phyloP scores from a whole-genome alignment of 2,329 filamentous ascomycete species.

The Bipolaris bicolor region DNA sequence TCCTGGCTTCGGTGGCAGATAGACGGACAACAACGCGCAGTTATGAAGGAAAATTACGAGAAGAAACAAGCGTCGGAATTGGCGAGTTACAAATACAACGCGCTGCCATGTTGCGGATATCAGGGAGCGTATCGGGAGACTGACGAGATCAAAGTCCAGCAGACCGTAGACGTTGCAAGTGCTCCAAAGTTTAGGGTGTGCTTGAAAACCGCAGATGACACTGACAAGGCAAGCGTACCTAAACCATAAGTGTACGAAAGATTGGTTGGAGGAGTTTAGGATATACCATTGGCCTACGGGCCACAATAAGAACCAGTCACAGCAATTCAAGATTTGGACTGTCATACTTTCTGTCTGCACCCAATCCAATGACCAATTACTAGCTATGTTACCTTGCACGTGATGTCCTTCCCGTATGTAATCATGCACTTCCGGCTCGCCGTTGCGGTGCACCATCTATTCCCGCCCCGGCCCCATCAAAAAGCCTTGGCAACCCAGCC shows the following conservation, averaged over 20 bases:
- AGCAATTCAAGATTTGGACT: background rate
- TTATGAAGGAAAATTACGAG: slow-evolving; percentile 1
- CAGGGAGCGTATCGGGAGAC: slow-evolving; percentile 8
- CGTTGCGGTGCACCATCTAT: background rate
- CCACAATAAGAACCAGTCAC: slow-evolving; percentile 12
- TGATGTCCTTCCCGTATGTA: slow-evolving; percentile 17
- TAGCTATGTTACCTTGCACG: slow-evolving; percentile 10
- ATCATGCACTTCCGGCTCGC: slow-evolving; percentile 7
- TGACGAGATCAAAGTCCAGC: slow-evolving; percentile 3
- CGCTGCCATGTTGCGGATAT: slow-evolving; percentile 1
- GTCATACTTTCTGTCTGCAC: background rate
- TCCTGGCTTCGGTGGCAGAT: slow-evolving; percentile 37
- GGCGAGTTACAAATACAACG: slow-evolving; percentile 4
- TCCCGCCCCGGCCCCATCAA: slow-evolving; percentile 10
- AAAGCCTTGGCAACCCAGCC: slow-evolving; percentile 17
- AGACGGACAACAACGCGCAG: slow-evolving; percentile 13
- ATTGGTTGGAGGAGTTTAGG: slow-evolving; percentile 4
- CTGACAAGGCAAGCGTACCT: slow-evolving; percentile 6
- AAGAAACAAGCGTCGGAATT: slow-evolving; percentile 9
- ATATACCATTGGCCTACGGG: slow-evolving; percentile 16
- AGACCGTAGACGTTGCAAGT: background rate
- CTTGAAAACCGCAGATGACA: slow-evolving; percentile 2
- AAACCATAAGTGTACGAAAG: slow-evolving; percentile 13
- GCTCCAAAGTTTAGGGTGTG: background rate
- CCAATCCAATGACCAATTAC: background rate